Evolutionary conservation across 441 rosid species (phyloP).

Genomic region (Erodium trifolium): DNA sequence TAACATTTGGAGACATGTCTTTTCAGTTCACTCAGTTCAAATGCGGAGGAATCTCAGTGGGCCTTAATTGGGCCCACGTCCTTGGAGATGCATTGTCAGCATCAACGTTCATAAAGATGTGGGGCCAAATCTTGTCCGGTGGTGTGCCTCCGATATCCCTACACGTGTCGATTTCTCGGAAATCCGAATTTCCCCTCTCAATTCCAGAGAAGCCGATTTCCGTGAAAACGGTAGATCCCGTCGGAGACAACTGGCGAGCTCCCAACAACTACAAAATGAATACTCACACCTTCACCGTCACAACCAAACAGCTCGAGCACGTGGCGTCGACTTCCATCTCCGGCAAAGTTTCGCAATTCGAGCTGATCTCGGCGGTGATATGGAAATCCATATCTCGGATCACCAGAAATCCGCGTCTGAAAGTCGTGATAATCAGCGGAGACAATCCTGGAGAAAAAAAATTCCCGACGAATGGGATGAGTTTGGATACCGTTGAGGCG

Average conservation of each 20-base stretch:
- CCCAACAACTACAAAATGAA: background rate
- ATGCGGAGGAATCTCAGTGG: background rate
- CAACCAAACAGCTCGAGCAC: background rate
- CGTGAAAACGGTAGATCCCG: background rate
- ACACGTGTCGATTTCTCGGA: background rate
- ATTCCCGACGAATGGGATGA: background rate
- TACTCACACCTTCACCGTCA: background rate
- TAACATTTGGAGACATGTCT: no score
- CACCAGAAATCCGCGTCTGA: background rate
- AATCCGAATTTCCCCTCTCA: background rate
- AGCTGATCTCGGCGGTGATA: background rate
- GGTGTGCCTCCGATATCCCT: background rate
- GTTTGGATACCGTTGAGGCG: background rate
- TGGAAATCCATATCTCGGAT: background rate
- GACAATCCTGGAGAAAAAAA: background rate
- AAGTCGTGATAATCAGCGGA: background rate
- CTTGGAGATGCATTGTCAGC: constrained; percentile 8
- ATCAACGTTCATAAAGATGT: background rate
- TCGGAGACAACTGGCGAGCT: background rate
- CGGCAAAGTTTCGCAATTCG: background rate
- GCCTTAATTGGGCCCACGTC: constrained; percentile 7
- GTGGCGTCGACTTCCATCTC: background rate
- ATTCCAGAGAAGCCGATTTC: background rate
- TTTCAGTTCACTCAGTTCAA: background rate
- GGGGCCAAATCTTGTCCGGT: background rate